A percentile compares a stretch with the other conserved stretches of the same genome.
phyloP scores from a whole-genome alignment of 2,329 filamentous ascomycete species.

The Alternaria postmessia region DNA sequence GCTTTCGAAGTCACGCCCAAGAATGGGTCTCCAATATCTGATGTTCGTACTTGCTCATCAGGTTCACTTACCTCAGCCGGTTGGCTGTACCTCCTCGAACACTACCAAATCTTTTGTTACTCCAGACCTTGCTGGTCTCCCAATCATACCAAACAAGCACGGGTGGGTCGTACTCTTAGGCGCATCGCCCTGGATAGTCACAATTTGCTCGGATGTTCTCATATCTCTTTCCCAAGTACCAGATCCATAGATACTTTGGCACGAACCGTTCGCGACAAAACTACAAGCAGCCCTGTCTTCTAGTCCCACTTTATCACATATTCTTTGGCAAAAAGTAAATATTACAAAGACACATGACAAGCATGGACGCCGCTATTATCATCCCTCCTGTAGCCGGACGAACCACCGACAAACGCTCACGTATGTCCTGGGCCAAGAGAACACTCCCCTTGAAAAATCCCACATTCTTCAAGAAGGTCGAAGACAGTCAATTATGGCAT shows the following conservation, averaged over 20 bases:
- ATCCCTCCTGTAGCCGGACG: slow-evolving; percentile 12
- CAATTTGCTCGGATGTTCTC: slow-evolving; percentile 1
- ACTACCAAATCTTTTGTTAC: neutral
- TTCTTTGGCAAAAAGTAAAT: neutral
- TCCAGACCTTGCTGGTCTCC: neutral
- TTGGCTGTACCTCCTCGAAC: neutral
- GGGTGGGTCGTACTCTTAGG: neutral
- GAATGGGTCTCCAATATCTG: neutral
- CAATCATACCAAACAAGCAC: neutral
- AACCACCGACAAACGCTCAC: slow-evolving; percentile 16
- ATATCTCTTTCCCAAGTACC: neutral
- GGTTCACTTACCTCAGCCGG: neutral
- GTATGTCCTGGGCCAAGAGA: slow-evolving; percentile 24
- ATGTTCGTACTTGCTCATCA: neutral
- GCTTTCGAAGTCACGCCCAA: neutral
- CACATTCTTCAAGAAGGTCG: slow-evolving; percentile 32
- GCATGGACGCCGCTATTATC: slow-evolving; percentile 7
- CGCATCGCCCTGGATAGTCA: neutral
- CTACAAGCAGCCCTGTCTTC: neutral
- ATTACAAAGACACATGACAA: neutral
- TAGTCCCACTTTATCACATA: neutral
- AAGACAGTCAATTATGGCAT: slow-evolving; percentile 43
- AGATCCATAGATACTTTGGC: neutral
- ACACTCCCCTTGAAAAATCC: slow-evolving; percentile 21
- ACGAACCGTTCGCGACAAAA: neutral